Conservation (phyloP, 164 flowering plant genomes). For the Kingdonia uniflora region DNA sequence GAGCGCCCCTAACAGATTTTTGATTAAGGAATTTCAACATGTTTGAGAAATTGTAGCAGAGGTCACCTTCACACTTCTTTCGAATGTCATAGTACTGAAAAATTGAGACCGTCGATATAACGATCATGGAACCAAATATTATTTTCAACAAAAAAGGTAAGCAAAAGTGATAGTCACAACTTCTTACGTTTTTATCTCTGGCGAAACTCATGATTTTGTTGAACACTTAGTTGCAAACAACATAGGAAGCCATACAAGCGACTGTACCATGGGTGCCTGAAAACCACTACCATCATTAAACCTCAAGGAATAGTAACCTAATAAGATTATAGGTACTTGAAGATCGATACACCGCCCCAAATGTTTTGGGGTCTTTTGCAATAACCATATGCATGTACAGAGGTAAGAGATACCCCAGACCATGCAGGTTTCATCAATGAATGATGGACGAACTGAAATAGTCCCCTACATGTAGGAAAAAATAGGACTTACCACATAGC, state of each 20-base stretch:
- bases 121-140: too few species aligned
- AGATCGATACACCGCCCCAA: too few species aligned
- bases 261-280: conserved; percentile 36
- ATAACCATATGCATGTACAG: too few species aligned
- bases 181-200: conserved; percentile 49
- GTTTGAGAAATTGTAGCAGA: conserved; percentile 81
- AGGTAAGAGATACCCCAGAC: too few species aligned
- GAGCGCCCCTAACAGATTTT: conserved; percentile 43
- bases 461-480: neutral
- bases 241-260: conserved; percentile 37
- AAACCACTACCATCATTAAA: conserved; percentile 1
- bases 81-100: conserved; percentile 78
- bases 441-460: too few species aligned
- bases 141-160: too few species aligned
- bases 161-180: neutral
- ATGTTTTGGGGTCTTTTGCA: too few species aligned
- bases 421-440: too few species aligned
- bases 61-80: conserved; percentile 54
- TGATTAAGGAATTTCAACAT: conserved; percentile 53
- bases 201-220: conserved; percentile 31
- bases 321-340: too few species aligned
- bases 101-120: neutral
- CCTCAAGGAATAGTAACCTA: too few species aligned
- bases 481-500: conserved; percentile 41
- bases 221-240: conserved; percentile 44